phyloP scores from a whole-genome alignment of 208 protist species.

The Phytomonas sp. region DNA sequence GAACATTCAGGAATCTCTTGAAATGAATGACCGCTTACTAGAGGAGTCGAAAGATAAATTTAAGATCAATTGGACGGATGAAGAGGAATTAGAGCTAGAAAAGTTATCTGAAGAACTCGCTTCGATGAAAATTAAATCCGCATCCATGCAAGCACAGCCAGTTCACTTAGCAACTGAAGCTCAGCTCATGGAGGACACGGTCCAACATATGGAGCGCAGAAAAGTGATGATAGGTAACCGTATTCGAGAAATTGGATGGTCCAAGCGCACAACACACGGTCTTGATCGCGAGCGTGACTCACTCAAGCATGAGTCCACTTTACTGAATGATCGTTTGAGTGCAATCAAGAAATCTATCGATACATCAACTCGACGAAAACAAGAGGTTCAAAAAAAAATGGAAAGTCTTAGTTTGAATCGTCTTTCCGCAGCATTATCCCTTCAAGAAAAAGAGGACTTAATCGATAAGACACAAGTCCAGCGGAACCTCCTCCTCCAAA shows the following conservation, averaged over 20 bases:
- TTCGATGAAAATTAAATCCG: slow-evolving; percentile 19
- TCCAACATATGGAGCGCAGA: slow-evolving; percentile 40
- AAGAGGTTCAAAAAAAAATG: slow-evolving; percentile 32
- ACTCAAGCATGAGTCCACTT: slow-evolving; percentile 44
- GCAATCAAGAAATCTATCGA: slow-evolving; percentile 37
- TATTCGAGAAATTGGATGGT: slow-evolving; percentile 54
- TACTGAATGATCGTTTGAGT: slow-evolving; percentile 33
- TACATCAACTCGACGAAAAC: slow-evolving; percentile 26
- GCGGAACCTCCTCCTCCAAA: slow-evolving; percentile 57
- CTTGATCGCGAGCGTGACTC: slow-evolving; percentile 29
- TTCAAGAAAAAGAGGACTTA: slow-evolving; percentile 56
- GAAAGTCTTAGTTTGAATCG: slow-evolving; percentile 33
- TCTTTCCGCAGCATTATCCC: slow-evolving; percentile 21
- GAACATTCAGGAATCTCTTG: slow-evolving; percentile 24
- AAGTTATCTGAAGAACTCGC: slow-evolving; percentile 38
- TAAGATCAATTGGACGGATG: slow-evolving; percentile 35
- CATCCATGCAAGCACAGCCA: slow-evolving; percentile 29
- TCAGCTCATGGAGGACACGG: slow-evolving; percentile 64
- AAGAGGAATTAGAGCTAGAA: slow-evolving; percentile 68
- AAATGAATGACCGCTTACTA: slow-evolving; percentile 23
- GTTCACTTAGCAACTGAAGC: slow-evolving; percentile 59
- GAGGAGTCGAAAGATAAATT: slow-evolving; percentile 57
- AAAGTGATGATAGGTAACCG: slow-evolving; percentile 47
- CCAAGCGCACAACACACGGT: slow-evolving; percentile 23
- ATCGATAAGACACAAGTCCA: slow-evolving; percentile 55